phyloP scores from a whole-genome alignment of 2,329 filamentous ascomycete species.

The Neocucurbitaria cava region DNA sequence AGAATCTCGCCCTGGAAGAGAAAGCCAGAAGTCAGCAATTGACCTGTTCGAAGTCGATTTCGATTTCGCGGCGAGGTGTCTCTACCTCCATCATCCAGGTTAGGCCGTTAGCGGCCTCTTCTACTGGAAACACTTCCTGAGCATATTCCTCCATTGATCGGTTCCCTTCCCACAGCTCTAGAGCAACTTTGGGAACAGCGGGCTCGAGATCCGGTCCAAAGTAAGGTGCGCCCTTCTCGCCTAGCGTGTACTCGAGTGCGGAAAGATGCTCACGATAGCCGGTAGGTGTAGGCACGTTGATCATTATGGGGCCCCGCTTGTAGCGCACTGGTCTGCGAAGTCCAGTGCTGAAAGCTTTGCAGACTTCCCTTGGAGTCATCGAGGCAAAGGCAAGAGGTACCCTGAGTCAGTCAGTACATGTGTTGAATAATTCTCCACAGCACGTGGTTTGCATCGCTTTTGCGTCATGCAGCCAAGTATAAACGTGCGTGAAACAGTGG shows the following conservation, averaged over 20 bases:
- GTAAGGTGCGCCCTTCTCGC: slow-evolving; percentile 66
- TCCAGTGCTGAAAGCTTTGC: slow-evolving; percentile 78
- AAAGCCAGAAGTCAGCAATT: slow-evolving; percentile 45
- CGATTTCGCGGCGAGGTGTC: slow-evolving; percentile 45
- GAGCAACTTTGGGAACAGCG: slow-evolving; percentile 73
- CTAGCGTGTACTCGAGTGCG: slow-evolving; percentile 66
- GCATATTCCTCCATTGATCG: slow-evolving; percentile 94
- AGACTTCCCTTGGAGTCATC: slow-evolving; percentile 82
- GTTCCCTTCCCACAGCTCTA: slow-evolving; percentile 89
- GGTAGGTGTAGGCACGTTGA: slow-evolving; percentile 83
- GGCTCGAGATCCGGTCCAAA: slow-evolving; percentile 67
- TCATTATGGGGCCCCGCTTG: slow-evolving; percentile 77
- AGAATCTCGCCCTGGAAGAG: slow-evolving; percentile 39
- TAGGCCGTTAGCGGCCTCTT: slow-evolving; percentile 91
- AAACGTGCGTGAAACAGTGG: slow-evolving; percentile 12
- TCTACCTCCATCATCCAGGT: slow-evolving; percentile 80
- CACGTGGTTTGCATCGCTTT: slow-evolving; percentile 17
- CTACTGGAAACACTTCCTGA: slow-evolving; percentile 88
- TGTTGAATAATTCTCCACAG: slow-evolving; percentile 20
- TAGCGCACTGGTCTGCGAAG: slow-evolving; percentile 81
- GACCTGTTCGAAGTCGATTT: slow-evolving; percentile 45
- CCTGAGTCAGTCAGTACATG: slow-evolving; percentile 57
- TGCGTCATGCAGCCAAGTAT: slow-evolving; percentile 10
- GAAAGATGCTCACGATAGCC: slow-evolving; percentile 91
- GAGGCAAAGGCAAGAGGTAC: slow-evolving; percentile 92